A percentile compares a stretch with the other conserved stretches of the same genome.
Evolutionary conservation across 257 asterid species (phyloP).

Genomic region (Gynochthodes officinalis): DNA sequence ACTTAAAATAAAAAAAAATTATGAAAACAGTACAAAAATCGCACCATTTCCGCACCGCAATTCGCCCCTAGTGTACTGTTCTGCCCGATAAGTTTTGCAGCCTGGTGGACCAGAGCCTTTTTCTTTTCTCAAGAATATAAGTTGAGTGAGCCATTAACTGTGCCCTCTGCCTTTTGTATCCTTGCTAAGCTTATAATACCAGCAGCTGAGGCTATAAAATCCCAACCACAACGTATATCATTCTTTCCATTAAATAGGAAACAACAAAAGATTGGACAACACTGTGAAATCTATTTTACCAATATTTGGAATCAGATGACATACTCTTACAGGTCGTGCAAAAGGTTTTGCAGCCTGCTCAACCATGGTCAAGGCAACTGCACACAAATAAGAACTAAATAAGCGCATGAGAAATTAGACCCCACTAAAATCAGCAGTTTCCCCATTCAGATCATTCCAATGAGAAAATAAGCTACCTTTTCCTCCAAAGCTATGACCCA

Average conservation of each 20-base stretch:
- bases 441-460: neutral
- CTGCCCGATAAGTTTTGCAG: too few species aligned
- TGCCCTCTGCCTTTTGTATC: neutral
- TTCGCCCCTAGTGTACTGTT: too few species aligned
- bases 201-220: neutral
- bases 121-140: too few species aligned
- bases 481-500: conserved; percentile 99
- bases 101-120: too few species aligned
- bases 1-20: too few species aligned
- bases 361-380: conserved; percentile 98
- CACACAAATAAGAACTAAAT: conserved; percentile 24
- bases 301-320: conserved; percentile 20
- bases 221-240: neutral
- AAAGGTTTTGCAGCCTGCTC: conserved; percentile 96
- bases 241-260: neutral
- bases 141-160: neutral
- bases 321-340: conserved; percentile 97
- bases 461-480: conserved; percentile 59
- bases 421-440: neutral
- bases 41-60: too few species aligned
- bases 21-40: too few species aligned
- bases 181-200: neutral
- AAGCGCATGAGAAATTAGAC: neutral
- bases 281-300: neutral
- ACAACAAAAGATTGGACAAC: neutral